These are phyloP conservation scores for Tuber calosporum DNA, from an alignment of 495 filamentous ascomycete genomes.

Conservation along the genomic window DNA sequence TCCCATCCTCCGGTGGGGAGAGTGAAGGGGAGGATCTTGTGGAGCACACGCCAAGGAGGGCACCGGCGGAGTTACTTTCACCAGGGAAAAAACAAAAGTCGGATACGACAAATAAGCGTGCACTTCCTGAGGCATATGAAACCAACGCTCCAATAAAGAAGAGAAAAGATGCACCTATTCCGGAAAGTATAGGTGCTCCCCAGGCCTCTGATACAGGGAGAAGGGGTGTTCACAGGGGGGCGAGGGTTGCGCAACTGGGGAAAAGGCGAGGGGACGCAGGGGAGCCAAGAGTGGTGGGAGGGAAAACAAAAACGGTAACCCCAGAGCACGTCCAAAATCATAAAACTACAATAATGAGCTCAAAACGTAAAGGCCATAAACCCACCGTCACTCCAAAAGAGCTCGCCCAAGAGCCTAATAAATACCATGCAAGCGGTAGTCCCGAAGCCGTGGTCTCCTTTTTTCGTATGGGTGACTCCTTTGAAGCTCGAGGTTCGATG, in stretches of 20 bases:
- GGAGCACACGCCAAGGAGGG: neutral
- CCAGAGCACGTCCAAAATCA: neutral
- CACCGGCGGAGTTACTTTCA: neutral
- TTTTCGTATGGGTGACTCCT: neutral
- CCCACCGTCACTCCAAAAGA: neutral
- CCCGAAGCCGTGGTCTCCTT: neutral
- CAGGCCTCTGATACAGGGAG: neutral
- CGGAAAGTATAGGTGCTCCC: neutral
- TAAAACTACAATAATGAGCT: neutral
- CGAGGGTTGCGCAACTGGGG: neutral
- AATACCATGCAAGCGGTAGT: neutral
- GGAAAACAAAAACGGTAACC: neutral
- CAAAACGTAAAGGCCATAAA: neutral
- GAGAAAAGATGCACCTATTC: neutral
- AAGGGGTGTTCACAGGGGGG: neutral
- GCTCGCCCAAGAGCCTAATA: neutral
- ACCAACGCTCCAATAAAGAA: neutral
- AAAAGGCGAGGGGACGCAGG: neutral
- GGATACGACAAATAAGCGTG: neutral
- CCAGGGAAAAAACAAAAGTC: neutral
- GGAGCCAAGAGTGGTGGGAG: neutral
- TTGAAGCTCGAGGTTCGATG: neutral
- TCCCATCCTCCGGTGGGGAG: neutral
- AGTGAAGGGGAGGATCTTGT: neutral
- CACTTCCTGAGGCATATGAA: neutral